Evolutionary conservation across 2,329 filamentous ascomycete genomes (phyloP).

Genomic region (Arthrinium phaeospermum): DNA sequence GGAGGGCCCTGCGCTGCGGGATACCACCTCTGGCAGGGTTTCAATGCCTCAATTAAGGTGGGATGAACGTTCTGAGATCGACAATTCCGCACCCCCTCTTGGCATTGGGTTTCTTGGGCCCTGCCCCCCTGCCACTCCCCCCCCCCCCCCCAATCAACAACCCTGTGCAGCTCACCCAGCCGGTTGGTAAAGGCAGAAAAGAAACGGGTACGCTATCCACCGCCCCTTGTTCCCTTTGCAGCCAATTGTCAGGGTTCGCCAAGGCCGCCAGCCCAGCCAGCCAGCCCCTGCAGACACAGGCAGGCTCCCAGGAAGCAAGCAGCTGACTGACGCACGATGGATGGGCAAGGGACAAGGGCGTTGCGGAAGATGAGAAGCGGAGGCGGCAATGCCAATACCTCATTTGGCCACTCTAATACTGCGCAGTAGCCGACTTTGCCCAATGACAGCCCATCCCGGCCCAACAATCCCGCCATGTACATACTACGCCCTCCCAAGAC

Average conservation of each 20-base stretch:
- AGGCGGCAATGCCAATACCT: background rate
- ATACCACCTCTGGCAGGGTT: background rate
- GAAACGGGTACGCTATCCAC: constrained; percentile 10
- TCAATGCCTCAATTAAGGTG: constrained; percentile 3
- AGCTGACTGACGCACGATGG: background rate
- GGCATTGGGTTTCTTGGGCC: background rate
- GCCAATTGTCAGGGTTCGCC: background rate
- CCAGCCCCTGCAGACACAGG: background rate
- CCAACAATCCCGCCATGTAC: background rate
- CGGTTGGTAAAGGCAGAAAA: constrained; percentile 20
- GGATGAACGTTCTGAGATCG: constrained; percentile 16
- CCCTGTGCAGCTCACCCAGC: constrained; percentile 24
- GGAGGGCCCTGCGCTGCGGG: background rate
- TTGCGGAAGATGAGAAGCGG: background rate
- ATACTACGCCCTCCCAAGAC: background rate
- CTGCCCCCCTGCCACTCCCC: background rate
- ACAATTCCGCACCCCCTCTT: background rate
- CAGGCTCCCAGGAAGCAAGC: background rate
- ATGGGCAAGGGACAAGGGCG: background rate
- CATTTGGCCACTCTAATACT: background rate
- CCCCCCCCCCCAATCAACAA: background rate
- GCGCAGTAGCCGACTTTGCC: background rate
- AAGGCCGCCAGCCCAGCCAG: background rate
- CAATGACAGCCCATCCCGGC: background rate
- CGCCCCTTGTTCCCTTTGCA: background rate